Evolutionary conservation across 106 monocot genomes (phyloP).

Genomic region (Gastrodia elata): DNA sequence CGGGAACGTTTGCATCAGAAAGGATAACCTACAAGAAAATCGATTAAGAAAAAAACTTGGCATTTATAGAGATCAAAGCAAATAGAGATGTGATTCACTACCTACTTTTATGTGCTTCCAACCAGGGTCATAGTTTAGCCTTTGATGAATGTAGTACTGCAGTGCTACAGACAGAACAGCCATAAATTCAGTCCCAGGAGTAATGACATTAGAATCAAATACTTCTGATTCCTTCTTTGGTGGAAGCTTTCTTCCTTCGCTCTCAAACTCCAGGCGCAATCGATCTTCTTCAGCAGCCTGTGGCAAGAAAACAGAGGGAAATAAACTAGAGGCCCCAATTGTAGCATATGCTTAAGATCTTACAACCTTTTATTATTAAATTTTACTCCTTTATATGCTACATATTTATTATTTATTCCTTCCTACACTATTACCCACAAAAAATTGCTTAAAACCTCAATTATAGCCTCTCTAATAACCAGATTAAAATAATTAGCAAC

Average conservation of each 20-base stretch:
- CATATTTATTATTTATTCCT: not conserved
- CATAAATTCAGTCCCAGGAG: conserved; percentile 99
- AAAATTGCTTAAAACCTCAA: not conserved
- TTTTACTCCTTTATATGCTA: not conserved
- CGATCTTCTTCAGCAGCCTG: conserved; percentile 90
- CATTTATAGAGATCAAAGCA: conserved; percentile 1
- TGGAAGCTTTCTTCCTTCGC: conserved; percentile 92
- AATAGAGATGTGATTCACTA: not conserved
- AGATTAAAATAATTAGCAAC: not conserved
- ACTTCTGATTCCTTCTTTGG: conserved; percentile 79
- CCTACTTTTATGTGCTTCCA: conserved; percentile 91
- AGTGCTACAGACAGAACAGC: conserved; percentile 69
- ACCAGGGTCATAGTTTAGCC: conserved; percentile 83
- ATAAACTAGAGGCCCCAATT: not conserved
- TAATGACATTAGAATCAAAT: conserved; percentile 95
- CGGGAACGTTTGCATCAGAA: conserved; percentile 99
- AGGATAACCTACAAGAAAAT: conserved; percentile 83
- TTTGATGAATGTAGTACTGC: conserved; percentile 83
- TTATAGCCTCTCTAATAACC: not conserved
- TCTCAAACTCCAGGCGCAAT: conserved; percentile 83
- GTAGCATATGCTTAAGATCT: not conserved
- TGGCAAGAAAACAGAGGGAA: not conserved
- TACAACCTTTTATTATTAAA: not conserved
- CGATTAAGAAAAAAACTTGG: conserved; percentile 14
- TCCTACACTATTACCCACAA: not conserved